phyloP scores from a whole-genome alignment of 2,329 filamentous ascomycete species.

The Aspergillus novofumigatus region DNA sequence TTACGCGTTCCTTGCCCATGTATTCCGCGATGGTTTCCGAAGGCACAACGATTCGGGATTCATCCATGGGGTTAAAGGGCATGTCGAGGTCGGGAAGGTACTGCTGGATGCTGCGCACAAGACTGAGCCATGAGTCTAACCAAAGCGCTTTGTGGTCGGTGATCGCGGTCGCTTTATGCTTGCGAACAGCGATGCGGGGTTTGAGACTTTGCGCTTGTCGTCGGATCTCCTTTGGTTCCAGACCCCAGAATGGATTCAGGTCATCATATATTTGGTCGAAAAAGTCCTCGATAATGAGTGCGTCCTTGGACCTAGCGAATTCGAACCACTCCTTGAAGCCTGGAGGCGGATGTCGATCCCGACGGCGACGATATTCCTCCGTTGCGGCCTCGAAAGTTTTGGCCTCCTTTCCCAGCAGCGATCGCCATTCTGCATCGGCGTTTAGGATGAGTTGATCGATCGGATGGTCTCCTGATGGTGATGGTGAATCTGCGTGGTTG shows the following conservation, averaged over 20 bases:
- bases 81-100: conserved; percentile 46
- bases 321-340: conserved; percentile 47
- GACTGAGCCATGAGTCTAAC: conserved; percentile 40
- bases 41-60: conserved; percentile 45
- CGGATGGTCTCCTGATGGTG: too few relatives aligned
- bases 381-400: conserved; percentile 36
- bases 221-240: conserved; percentile 40
- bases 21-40: conserved; percentile 44
- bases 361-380: conserved; percentile 39
- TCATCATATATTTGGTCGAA: conserved; percentile 52
- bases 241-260: conserved; percentile 47
- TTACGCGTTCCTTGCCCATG: conserved; percentile 28
- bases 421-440: conserved; percentile 10
- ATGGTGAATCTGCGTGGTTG: too few relatives aligned
- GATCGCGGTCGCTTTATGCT: conserved; percentile 33
- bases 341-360: conserved; percentile 49
- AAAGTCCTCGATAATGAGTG: conserved; percentile 47
- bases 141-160: conserved; percentile 29
- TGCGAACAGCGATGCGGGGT: conserved; percentile 38
- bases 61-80: conserved; percentile 48
- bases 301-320: conserved; percentile 40
- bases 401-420: conserved; percentile 27
- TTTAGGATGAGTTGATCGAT: conserved; percentile 2
- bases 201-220: conserved; percentile 36
- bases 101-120: conserved; percentile 35